Evolutionary conservation across 495 filamentous ascomycete species (phyloP), one percentile per base, ranked within the genome.

Genomic region (Pyrenopolyporus hunteri): DNA sequence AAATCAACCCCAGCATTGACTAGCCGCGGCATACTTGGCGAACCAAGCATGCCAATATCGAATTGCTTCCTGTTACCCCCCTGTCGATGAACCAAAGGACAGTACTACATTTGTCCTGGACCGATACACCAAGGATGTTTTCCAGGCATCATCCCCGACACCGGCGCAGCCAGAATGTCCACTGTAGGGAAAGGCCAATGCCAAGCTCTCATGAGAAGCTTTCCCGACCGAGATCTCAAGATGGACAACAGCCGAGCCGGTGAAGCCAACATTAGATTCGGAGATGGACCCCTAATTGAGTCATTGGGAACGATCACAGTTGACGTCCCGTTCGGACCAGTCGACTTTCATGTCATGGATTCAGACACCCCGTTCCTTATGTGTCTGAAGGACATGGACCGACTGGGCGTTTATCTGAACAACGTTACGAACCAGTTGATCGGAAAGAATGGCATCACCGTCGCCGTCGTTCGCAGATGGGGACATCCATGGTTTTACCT

Each of bases 211-310:
- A 35, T 35, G 3, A 6, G n/a, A 13, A 11, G n/a, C 6, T 35
- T 5, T 35, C n/a, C n/a, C n/a, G n/a, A 35, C 3, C 6, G n/a
- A 6, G 6, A 35, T 11, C n/a, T 50, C 1, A 23, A 20, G 19
- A 37, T 35, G 17, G 13, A 36, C 13, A 37, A 23, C 2, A 20
- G 4, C 29, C 32, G 46, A 23, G 20, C 17, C 1, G 32, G 46
- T 2, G 32, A 50, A 37, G 46, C 10, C 9, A 35, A 50, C 22
- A 50, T 50, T 26, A 6, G 31, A 23, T 50, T 50, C n/a, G 46
- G 46, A 1, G 32, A 37, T 25, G 46, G 46, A 36, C 19, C 10
- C 16, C 32, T 13, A 1, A 50, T 36, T 16, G 31, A 37, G 13
- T 50, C 32, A 19, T 19, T 50, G 3, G 46, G 31, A 36, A 50